Base-by-base conservation (phyloP, 2,329 filamentous ascomycete genomes). In the Aspergillus glaucus region DNA sequence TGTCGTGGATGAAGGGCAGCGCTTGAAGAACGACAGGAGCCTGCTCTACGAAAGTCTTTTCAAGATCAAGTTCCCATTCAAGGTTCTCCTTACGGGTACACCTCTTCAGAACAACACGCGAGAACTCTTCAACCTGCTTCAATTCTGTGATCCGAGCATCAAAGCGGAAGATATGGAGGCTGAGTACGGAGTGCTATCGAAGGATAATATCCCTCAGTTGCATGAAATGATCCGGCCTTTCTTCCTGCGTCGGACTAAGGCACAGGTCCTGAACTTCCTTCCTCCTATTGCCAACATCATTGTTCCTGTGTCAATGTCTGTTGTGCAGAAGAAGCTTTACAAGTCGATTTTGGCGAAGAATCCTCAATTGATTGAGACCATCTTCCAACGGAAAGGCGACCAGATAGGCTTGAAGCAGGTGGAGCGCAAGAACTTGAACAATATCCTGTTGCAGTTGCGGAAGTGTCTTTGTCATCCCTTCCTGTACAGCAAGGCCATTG, bases 391-490 rank as follows among this genome's bases (percentile, higher is more conserved):
- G 6, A 79, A 84, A 30, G 76, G 76, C 41, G 82, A 79, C 53
- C 71, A 67, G 43, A 56, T 53, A 24, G 21, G 41, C 4, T 19
- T 89, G 44, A 87, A 84, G 59, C 75, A 78, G 24, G 79, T 77
- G 14, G 91, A 97, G 50, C 81, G 86, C 5, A 84, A 87, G 39
- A 92, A 84, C 54, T 72, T 97, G 49, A 95, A 86, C 77, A 98
- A 98, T 59, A 95, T 98, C 36, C 70, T 98, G 40, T 89, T 96
- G 80, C 93, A 98, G 66, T 78, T 98, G 15, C 83, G 93, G 15
- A 97, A 96, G 66, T 95, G 89, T 55, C 76, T 98, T 2, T 96
- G 92, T 55, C 94, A 98, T 68, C 93, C 94, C 0, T 98, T 97
- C 64, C 84, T 97, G 44, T 98, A 96, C 75, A 96, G 84, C 61